A percentile compares a stretch with the other conserved stretches of the same genome.
These are phyloP conservation scores for Ordospora colligata DNA, from an alignment of 371 early-diverging fungal species.

Conservation along the genomic window DNA sequence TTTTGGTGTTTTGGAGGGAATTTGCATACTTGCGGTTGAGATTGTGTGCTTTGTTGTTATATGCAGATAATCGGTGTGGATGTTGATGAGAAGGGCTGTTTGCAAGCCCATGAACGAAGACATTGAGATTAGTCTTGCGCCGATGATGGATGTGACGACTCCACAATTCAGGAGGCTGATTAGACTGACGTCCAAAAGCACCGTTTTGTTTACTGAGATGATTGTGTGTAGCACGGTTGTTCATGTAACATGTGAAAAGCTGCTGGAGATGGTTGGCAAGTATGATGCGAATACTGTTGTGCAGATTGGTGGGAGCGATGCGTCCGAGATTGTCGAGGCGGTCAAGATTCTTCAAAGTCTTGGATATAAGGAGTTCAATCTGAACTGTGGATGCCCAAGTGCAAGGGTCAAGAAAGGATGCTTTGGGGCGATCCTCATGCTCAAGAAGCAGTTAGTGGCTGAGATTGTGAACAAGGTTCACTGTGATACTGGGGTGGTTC, in stretches of 20 bases:
- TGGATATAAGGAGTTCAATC: constrained; percentile 56
- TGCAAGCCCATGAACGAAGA: background rate
- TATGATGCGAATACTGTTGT: constrained; percentile 53
- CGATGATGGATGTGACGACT: constrained; percentile 62
- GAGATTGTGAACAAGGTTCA: constrained; percentile 59
- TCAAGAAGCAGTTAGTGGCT: constrained; percentile 35
- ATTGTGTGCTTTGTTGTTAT: no score
- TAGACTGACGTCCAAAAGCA: constrained; percentile 40
- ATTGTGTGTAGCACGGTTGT: constrained; percentile 58
- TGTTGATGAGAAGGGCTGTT: background rate
- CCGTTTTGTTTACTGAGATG: constrained; percentile 62
- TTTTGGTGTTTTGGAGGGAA: constrained; percentile 16
- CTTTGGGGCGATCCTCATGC: constrained; percentile 62
- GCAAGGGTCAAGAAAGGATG: constrained; percentile 58
- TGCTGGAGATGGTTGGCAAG: constrained; percentile 52
- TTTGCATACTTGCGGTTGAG: no score
- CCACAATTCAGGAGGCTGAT: constrained; percentile 59
- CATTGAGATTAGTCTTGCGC: constrained; percentile 58
- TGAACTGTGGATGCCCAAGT: constrained; percentile 62
- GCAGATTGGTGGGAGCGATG: constrained; percentile 61
- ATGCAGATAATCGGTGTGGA: no score
- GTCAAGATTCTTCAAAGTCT: constrained; percentile 34
- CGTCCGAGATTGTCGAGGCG: constrained; percentile 46
- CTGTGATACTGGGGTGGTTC: constrained; percentile 40
- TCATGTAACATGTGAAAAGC: constrained; percentile 37